Base-by-base conservation (phyloP, 2,329 filamentous ascomycete species). In the Coleophoma cylindrospora region DNA sequence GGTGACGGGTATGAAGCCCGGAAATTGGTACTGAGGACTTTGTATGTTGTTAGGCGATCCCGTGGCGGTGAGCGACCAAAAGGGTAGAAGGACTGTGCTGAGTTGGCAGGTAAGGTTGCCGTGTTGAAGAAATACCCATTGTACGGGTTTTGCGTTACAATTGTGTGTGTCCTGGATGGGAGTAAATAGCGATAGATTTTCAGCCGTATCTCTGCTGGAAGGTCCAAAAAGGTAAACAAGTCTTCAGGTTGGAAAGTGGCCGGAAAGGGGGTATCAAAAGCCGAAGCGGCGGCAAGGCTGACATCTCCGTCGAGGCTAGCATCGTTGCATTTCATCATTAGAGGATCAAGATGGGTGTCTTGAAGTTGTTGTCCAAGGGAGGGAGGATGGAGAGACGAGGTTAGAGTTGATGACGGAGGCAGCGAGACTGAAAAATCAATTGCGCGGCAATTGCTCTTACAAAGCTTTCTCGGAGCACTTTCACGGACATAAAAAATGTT, bases 141-240 rank as follows among this genome's bases (percentile, higher is more conserved):
- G 21, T 57, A 48, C 1, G 59, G 60, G 27, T 59, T 51, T 43
- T 62, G 59, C 15, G 59, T 64, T 12, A 55, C 51, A 14, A 64
- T 61, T 15, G 48, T 62, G 46, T 64, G 62, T 12, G 45, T 48
- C 3, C 59, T 53, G 11, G 59, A 40, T 17, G 62, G 61, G 8
- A 64, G 55, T 21, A 64, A 53, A 27, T 56, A 51, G 2, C 22
- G 43, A 45, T 63, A 64, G 22, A 64, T 59, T 47, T 61, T 60
- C 0, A 63, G 53, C 3, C 62, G 59, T n/a, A 64, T 46, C 48
- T 64, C 62, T 1, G 59, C 37, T 1, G 62, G 62, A 5, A 64
- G 50, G 34, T 50, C 50, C 11, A 64, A 49, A 49, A 64, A 59
- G 10, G 49, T 51, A 41, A 61, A 61, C 4, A 22, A 21, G 13